Evolutionary conservation across 805 yeast genomes (phyloP), one percentile per base, ranked within the genome.

Genomic region (Osmozyma mogii): DNA sequence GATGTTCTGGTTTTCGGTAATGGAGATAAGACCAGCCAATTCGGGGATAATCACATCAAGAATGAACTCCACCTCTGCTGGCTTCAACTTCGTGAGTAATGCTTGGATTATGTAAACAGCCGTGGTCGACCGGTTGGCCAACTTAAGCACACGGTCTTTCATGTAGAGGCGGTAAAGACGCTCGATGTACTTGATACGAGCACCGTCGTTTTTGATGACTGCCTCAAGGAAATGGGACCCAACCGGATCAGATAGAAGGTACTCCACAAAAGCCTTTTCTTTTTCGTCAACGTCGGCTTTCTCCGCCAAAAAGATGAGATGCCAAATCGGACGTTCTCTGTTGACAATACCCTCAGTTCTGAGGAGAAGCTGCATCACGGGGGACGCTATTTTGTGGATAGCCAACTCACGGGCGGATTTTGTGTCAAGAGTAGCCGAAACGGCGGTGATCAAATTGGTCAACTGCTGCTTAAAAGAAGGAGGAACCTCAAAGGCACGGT

Each of bases 221-320:
- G 78, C 69, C 53, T 92, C 85, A 16, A 89, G 63, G 61, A 92
- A 89, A 56, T 87, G 96, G 1, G 94, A 81, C 0, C 97, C 98
- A n/a, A 88, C 84, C 1, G 94, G 65, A 48, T 87, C 95, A 6
- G 92, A 74, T 21, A 89, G 58, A 31, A 88, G 63, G 45, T 81
- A 82, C 50, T 87, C 95, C 17, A 88, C 78, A 52, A 82, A 87
- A 0, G 92, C 75, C 38, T 72, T 88, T 44, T 83, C 92, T 34
- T 72, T 68, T 1, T 71, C 30, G 38, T 79, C 76, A 29, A 55
- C 65, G 15, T 66, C 75, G 3, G 63, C 71, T 9, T 61, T 58
- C 8, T 68, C 71, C 24, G 57, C 55, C 25, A 55, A 52, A 57
- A 85, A 83, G 0, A 78, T 61, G 24, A 70, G 52, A 45, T 76